These are phyloP conservation scores for Citrullus mucosospermus DNA, from an alignment of 306 rosid genomes.

Conservation along the genomic window DNA sequence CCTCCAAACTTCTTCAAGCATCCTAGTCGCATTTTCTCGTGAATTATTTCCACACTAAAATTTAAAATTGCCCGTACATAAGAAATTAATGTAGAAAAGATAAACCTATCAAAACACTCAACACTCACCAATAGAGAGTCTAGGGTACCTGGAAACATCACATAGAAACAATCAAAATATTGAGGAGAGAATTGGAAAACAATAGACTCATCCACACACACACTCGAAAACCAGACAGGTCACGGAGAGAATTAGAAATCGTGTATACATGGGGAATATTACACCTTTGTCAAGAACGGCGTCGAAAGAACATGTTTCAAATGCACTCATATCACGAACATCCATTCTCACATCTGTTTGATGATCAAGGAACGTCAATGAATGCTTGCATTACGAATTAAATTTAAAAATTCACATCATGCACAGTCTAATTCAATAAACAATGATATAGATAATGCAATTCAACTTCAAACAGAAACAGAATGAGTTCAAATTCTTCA, in stretches of 20 bases:
- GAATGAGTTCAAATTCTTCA: background rate
- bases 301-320: slow-evolving; percentile 48
- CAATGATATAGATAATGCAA: background rate
- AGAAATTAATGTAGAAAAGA: slow-evolving; percentile 8
- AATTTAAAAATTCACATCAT: background rate
- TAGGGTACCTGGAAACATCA: slow-evolving; percentile 57
- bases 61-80: slow-evolving; percentile 13
- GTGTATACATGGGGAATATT: background rate
- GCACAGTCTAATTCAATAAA: background rate
- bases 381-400: background rate
- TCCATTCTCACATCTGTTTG: slow-evolving; percentile 68
- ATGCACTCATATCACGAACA: slow-evolving; percentile 60
- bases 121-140: slow-evolving; percentile 75
- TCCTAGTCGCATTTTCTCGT: slow-evolving; percentile 43
- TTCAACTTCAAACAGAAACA: background rate
- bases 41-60: slow-evolving; percentile 72
- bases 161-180: background rate
- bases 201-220: background rate
- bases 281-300: slow-evolving; percentile 72
- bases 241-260: background rate
- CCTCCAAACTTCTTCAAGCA: slow-evolving; percentile 93
- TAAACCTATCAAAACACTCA: slow-evolving; percentile 11
- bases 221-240: background rate
- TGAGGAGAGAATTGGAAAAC: background rate
- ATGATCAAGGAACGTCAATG: slow-evolving; percentile 8